Evolutionary conservation across 2,329 filamentous ascomycete species (phyloP), one percentile per base, ranked within the genome.

Genomic region (Epicoccum sorghinum): DNA sequence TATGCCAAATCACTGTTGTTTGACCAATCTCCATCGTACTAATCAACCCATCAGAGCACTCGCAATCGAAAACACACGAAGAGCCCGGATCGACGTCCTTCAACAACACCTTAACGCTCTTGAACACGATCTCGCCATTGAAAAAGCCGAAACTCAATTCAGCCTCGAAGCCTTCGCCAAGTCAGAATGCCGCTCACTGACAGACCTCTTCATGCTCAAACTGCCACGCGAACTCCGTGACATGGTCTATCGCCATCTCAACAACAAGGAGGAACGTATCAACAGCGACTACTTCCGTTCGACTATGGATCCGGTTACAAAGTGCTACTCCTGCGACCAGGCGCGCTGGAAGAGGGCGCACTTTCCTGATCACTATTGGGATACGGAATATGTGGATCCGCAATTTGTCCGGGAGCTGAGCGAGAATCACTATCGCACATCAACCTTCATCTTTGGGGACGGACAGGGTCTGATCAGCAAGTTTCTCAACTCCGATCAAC

Each of bases 211-310:
- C 23, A 48, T 57, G 37, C 18, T 48, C 14, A 58, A 53, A 24
- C 50, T 64, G 4, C 61, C 61, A 1, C 52, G 59, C 8, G 61
- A 64, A 30, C 30, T 64, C 2, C 61, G 63, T 7, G 61, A 66
- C n/a, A 65, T 64, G 58, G 56, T 66, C 3, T 64, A 58, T 33
- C 25, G 48, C 1, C 49, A 64, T 12, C 57, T 66, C 24, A 59
- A 48, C n/a, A 58, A 49, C 4, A 52, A 50, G 4, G 25, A 47
- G 29, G 55, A 62, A 24, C 40, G 47, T 23, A 62, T 66, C 14
- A 56, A 60, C 22, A 59, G 61, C 40, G 59, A 64, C 29, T 59
- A 65, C 47, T 66, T 62, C 36, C 57, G 62, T 24, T 58, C 59
- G 10, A 65, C 60, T 8, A 32, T 54, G 7, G 62, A 66, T 23